These are phyloP conservation scores for Starmerella davenportii DNA, from an alignment of 805 yeast genomes.

Conservation along the genomic window DNA sequence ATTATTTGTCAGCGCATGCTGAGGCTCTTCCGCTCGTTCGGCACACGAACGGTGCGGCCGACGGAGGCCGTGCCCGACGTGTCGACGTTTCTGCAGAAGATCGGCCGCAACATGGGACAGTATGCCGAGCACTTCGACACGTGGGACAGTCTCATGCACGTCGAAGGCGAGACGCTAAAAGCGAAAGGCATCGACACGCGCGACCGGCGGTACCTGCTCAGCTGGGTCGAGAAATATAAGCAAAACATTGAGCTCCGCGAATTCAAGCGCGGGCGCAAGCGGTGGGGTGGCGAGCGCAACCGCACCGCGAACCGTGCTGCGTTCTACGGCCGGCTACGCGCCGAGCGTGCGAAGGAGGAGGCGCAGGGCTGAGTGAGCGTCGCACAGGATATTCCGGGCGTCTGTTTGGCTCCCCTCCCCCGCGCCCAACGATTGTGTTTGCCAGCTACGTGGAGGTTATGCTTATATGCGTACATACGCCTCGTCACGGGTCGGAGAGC, in stretches of 20 bases:
- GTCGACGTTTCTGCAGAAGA: conserved; percentile 48
- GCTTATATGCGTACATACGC: too few relatives aligned
- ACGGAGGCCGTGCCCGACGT: conserved; percentile 47
- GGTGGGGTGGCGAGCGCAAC: conserved; percentile 75
- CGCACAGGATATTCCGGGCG: too few relatives aligned
- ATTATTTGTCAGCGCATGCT: background rate
- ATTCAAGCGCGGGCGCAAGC: conserved; percentile 50
- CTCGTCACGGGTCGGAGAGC: background rate
- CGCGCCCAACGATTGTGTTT: too few relatives aligned
- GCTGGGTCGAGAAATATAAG: conserved; percentile 52
- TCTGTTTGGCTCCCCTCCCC: too few relatives aligned
- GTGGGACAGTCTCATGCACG: conserved; percentile 49
- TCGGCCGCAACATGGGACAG: conserved; percentile 61
- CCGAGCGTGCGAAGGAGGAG: conserved; percentile 17
- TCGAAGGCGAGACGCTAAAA: conserved; percentile 41
- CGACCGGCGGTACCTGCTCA: conserved; percentile 46
- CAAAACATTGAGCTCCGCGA: conserved; percentile 39
- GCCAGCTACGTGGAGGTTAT: too few relatives aligned
- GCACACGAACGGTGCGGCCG: conserved; percentile 22
- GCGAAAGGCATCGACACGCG: conserved; percentile 58
- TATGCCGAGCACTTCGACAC: conserved; percentile 51
- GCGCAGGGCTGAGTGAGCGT: background rate
- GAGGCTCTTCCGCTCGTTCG: background rate
- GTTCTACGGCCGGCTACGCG: conserved; percentile 20
- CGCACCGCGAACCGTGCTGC: conserved; percentile 45